Conservation (phyloP, 176 grass and related monocot species). For the Cymbopogon citratus region DNA sequence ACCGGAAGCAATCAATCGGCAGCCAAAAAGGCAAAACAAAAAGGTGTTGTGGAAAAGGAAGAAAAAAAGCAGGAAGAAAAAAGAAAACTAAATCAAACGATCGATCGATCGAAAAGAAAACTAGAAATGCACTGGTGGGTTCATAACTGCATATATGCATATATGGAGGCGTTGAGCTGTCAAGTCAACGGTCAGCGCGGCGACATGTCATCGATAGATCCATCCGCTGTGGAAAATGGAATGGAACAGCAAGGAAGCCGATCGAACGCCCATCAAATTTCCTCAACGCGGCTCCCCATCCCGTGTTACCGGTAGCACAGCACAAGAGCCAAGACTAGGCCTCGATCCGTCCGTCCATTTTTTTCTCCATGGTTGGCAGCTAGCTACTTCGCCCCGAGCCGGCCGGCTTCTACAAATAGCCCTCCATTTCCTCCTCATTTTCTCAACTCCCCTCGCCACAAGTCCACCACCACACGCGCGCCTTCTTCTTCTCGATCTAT, state of each 20-base stretch:
- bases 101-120: background rate
- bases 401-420: conserved; percentile 8
- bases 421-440: background rate
- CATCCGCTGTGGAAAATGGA: background rate
- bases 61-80: background rate
- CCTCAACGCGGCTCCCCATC: background rate
- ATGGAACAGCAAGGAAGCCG: no score
- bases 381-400: background rate
- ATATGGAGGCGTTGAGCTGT: background rate
- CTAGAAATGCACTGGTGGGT: no score
- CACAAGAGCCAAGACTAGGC: no score
- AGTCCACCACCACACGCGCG: background rate
- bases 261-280: no score
- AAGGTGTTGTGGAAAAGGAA: background rate
- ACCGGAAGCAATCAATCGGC: background rate
- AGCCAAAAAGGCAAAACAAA: background rate
- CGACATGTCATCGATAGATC: conserved; percentile 19
- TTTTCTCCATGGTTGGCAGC: conserved; percentile 33
- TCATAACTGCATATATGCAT: no score
- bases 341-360: background rate
- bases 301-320: conserved; percentile 2
- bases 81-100: background rate
- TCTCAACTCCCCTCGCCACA: background rate
- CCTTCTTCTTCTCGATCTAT: no score
- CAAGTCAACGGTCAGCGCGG: conserved; percentile 35